Evolutionary conservation across 2,329 filamentous ascomycete genomes (phyloP).

Genomic region (Diaporthe sp.): DNA sequence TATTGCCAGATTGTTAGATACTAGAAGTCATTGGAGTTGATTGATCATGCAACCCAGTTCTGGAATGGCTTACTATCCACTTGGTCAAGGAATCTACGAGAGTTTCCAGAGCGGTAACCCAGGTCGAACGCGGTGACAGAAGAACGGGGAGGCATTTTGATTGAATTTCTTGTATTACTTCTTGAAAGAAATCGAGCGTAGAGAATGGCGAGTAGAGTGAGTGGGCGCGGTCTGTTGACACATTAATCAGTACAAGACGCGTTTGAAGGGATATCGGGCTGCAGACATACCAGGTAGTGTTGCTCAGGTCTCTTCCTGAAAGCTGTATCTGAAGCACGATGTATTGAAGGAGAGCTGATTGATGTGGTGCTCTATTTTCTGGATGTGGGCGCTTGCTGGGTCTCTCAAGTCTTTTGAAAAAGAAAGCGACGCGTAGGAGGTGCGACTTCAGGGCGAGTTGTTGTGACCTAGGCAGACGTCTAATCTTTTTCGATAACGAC

Average conservation of each 20-base stretch:
- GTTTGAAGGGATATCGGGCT: neutral
- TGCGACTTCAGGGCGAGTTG: neutral
- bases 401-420: neutral
- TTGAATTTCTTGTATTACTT: neutral
- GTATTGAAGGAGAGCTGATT: neutral
- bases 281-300: neutral
- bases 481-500: neutral
- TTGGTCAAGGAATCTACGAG: neutral
- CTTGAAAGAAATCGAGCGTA: neutral
- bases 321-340: neutral
- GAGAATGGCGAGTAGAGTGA: neutral
- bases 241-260: neutral
- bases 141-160: neutral
- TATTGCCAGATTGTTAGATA: neutral
- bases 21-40: neutral
- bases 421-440: neutral
- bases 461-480: neutral
- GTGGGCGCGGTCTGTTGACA: neutral
- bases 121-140: neutral
- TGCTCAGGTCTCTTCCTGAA: neutral
- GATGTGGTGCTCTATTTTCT: neutral
- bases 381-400: too few species aligned
- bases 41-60: neutral
- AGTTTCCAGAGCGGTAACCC: neutral
- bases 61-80: neutral